phyloP scores from a whole-genome alignment of 257 asterid genomes.

The Solanum dulcamara region DNA sequence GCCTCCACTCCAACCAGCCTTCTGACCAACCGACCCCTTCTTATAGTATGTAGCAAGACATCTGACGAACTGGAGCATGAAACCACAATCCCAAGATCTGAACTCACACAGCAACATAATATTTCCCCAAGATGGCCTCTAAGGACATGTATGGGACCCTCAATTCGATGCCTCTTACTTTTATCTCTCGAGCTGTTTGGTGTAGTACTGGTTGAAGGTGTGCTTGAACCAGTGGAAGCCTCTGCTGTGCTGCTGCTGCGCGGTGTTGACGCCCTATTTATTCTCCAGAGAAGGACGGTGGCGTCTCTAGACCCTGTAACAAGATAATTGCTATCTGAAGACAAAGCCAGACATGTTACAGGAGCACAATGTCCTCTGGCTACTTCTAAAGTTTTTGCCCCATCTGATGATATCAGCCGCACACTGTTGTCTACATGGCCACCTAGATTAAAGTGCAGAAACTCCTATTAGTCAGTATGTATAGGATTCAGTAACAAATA shows the following conservation, averaged over 20 bases:
- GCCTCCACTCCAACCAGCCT: conserved; percentile 75
- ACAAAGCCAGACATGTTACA: conserved; percentile 70
- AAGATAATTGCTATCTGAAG: conserved; percentile 78
- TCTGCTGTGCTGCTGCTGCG: conserved; percentile 40
- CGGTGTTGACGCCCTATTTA: conserved; percentile 45
- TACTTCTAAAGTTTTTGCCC: conserved; percentile 89
- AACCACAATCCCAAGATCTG: conserved; percentile 92
- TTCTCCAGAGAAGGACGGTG: conserved; percentile 80
- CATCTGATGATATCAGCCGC: conserved; percentile 83
- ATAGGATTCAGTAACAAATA: neutral
- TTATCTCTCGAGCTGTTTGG: conserved; percentile 34
- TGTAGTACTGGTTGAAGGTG: conserved; percentile 37
- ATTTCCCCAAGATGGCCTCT: conserved; percentile 88
- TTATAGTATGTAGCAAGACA: conserved; percentile 72
- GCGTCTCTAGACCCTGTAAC: conserved; percentile 92
- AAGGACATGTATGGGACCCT: conserved; percentile 89
- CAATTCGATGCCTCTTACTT: conserved; percentile 48
- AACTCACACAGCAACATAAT: conserved; percentile 68
- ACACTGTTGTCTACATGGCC: conserved; percentile 91
- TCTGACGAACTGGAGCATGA: conserved; percentile 78
- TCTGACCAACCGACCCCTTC: conserved; percentile 76
- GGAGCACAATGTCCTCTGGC: conserved; percentile 98
- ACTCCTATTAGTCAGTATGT: neutral
- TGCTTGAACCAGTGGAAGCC: conserved; percentile 42
- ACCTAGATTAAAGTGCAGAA: conserved; percentile 34